These are phyloP conservation scores for Penicillium sp. DNA, from an alignment of 2,329 filamentous ascomycete genomes.

Conservation along the genomic window DNA sequence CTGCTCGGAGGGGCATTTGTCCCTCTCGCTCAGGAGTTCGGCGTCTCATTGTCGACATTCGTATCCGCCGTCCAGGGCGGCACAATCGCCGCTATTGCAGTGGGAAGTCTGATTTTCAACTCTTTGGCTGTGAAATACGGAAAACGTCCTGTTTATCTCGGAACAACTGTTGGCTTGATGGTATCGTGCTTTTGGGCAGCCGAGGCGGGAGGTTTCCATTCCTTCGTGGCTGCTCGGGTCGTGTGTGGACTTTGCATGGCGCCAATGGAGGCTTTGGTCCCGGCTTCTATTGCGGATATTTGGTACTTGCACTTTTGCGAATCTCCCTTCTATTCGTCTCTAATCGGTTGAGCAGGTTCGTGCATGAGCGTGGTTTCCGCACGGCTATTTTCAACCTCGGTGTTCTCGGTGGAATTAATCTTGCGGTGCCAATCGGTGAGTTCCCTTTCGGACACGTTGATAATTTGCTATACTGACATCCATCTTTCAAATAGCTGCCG, in stretches of 20 bases:
- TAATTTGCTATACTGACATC: background rate
- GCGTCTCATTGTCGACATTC: slow-evolving; percentile 38
- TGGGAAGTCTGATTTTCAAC: slow-evolving; percentile 43
- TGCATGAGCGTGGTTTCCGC: slow-evolving; percentile 49
- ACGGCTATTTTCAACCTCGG: slow-evolving; percentile 49
- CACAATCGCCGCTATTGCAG: slow-evolving; percentile 41
- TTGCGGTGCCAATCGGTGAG: slow-evolving; percentile 46
- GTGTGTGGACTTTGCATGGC: slow-evolving; percentile 45
- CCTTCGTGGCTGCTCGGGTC: slow-evolving; percentile 39
- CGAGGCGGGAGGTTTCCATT: slow-evolving; percentile 35
- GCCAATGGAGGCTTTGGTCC: slow-evolving; percentile 46
- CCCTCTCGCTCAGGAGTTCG: slow-evolving; percentile 39
- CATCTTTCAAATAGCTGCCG: slow-evolving; percentile 34
- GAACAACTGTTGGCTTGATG: slow-evolving; percentile 40
- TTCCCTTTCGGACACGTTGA: background rate
- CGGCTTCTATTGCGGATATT: slow-evolving; percentile 48
- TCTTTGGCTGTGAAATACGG: slow-evolving; percentile 45
- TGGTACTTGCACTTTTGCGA: slow-evolving; percentile 28
- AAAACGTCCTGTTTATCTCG: slow-evolving; percentile 44
- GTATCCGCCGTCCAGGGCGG: slow-evolving; percentile 44
- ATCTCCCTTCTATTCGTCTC: background rate
- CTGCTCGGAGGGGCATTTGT: slow-evolving; percentile 44
- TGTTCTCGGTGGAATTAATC: slow-evolving; percentile 48
- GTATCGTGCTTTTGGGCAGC: slow-evolving; percentile 43
- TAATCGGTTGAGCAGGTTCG: slow-evolving; percentile 31